Conservation (phyloP, 345 rosid species). For the Lumnitzera racemosa region DNA sequence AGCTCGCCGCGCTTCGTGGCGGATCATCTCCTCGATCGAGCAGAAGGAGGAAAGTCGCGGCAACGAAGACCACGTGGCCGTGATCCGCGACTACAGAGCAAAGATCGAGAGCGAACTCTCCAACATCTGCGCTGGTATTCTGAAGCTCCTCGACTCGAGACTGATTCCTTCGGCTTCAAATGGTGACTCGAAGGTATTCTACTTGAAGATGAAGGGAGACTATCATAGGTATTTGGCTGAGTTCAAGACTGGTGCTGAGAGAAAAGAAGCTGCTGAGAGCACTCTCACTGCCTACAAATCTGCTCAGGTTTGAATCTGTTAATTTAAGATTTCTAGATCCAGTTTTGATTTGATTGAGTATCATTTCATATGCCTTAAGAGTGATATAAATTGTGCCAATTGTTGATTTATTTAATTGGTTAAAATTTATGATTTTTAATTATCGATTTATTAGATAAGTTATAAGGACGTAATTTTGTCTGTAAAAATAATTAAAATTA, state of each 20-base stretch:
- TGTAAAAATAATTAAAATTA: too few species aligned
- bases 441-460: too few species aligned
- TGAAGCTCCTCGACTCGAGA: constrained; percentile 21
- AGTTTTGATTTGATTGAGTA: neutral
- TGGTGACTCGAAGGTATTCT: constrained; percentile 32
- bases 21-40: constrained; percentile 25
- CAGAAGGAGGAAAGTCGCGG: constrained; percentile 17
- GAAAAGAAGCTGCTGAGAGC: constrained; percentile 28
- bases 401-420: neutral
- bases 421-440: too few species aligned
- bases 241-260: constrained; percentile 28
- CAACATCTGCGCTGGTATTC: constrained; percentile 20
- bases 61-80: constrained; percentile 18
- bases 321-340: neutral
- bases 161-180: constrained; percentile 23
- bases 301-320: constrained; percentile 23
- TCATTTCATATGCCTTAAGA: neutral
- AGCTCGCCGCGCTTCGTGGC: constrained; percentile 29
- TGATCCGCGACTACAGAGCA: constrained; percentile 20
- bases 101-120: constrained; percentile 27
- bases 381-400: neutral
- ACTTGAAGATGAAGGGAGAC: constrained; percentile 32
- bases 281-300: constrained; percentile 28
- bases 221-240: constrained; percentile 31
- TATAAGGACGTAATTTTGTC: too few species aligned